Evolutionary conservation across 257 asterid genomes (phyloP), one percentile per base, ranked within the genome.

Genomic region (Leonotis leonurus): DNA sequence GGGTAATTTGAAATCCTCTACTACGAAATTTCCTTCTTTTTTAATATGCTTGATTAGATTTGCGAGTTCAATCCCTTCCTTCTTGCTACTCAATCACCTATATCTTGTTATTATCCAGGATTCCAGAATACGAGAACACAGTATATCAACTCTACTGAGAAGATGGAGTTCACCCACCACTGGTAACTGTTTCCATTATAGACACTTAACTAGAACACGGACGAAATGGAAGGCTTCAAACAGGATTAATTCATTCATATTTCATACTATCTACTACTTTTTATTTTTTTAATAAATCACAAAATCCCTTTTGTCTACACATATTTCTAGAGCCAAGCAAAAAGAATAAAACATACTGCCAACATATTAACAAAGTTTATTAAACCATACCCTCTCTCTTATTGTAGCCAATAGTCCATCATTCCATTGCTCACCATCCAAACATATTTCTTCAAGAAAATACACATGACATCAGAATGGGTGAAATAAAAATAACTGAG

Each of bases 341-440:
- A 56, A n/a, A n/a, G 36, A 43, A 65, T 22, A 40, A 50, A 64
- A 41, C 27, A 65, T 32, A 61, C 30, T 17, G 68, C n/a, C 40
- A 57, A 57, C 5, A 46, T 20, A 50, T 11, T 9, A 25, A 65
- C 48, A 40, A 35, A 21, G 37, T 39, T 39, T 41, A 65, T 29
- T 39, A 41, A 64, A 63, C n/a, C 78, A 70, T 85, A 93, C 99
- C 92, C 88, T 85, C 80, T 89, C 99, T 77, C 99, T 80, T 62
- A 85, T 81, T 51, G 92, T 93, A 58, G 99, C 99, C 61, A 89
- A 76, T 64, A 89, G 72, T 68, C 99, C 99, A 73, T 93, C 99
- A 70, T 93, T 87, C 99, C 99, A 93, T 80, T 89, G 94, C 75
- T 87, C 95, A 41, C 96, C 97, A 62, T 89, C 97, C 76, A 93